phyloP scores from a whole-genome alignment of 768 basidiomycete species.

The Lactarius hengduanensis region DNA sequence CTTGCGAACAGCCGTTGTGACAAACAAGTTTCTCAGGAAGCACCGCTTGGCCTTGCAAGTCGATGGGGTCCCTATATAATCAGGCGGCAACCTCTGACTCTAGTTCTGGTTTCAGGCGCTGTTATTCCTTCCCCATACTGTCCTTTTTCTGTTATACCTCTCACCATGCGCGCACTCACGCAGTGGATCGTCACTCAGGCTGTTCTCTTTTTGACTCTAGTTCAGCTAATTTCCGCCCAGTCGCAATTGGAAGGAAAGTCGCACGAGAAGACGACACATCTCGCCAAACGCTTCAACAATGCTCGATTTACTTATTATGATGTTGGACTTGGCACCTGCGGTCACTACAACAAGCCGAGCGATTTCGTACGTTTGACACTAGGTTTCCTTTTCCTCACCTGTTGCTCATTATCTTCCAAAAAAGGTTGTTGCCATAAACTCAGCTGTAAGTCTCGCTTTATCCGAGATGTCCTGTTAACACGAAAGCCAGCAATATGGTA shows the following conservation, averaged over 20 bases:
- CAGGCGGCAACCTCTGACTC: not conserved
- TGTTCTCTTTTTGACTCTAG: not conserved
- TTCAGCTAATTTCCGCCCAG: not conserved
- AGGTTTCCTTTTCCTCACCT: conserved; percentile 9
- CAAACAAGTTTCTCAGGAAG: no score
- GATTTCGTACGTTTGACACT: conserved; percentile 45
- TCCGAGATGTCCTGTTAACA: not conserved
- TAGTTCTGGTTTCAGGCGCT: not conserved
- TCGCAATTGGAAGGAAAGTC: not conserved
- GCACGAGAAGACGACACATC: conserved; percentile 3
- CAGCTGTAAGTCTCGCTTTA: not conserved
- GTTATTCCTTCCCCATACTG: not conserved
- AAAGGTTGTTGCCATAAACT: conserved; percentile 55
- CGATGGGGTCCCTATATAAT: not conserved
- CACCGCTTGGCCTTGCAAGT: no score
- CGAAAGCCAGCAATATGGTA: conserved; percentile 29
- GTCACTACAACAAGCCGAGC: conserved; percentile 37
- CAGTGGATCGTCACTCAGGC: not conserved
- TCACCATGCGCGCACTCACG: not conserved
- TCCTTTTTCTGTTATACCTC: not conserved
- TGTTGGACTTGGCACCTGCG: conserved; percentile 59
- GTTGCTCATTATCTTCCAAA: conserved; percentile 1
- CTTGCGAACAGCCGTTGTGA: no score
- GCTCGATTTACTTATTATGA: conserved; percentile 57
- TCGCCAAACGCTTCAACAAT: conserved; percentile 38